These are phyloP conservation scores for Thraustochytrium striatum DNA, from an alignment of 352 stramenopile species.

Conservation along the genomic window DNA sequence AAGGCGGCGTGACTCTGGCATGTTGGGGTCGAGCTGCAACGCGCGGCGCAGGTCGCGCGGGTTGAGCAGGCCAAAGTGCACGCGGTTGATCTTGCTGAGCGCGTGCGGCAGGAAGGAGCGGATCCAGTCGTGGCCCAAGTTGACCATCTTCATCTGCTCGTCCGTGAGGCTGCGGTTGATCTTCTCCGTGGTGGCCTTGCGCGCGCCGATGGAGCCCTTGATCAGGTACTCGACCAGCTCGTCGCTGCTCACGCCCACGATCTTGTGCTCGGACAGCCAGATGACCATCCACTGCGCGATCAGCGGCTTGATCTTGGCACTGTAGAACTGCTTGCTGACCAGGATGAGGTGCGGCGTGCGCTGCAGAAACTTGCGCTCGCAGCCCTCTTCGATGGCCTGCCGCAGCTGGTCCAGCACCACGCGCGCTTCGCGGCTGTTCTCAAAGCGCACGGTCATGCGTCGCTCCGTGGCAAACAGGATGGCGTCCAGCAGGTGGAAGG, in stretches of 20 bases:
- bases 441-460: constrained; percentile 77
- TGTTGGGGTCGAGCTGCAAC: constrained; percentile 66
- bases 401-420: constrained; percentile 59
- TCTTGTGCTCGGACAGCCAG: constrained; percentile 62
- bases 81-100: constrained; percentile 97
- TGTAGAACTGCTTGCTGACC: constrained; percentile 77
- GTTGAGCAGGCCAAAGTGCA: constrained; percentile 93
- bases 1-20: constrained; percentile 76
- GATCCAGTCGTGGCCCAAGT: constrained; percentile 82
- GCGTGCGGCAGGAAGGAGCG: constrained; percentile 94
- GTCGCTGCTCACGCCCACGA: constrained; percentile 44
- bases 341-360: constrained; percentile 81
- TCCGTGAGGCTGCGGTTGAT: constrained; percentile 46
- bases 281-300: constrained; percentile 69
- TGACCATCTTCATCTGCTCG: constrained; percentile 48
- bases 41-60: constrained; percentile 99
- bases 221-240: constrained; percentile 40
- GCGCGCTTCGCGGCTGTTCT: constrained; percentile 69
- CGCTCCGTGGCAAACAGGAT: constrained; percentile 77
- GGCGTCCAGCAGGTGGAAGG: constrained; percentile 87
- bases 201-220: constrained; percentile 28
- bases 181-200: constrained; percentile 20
- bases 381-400: constrained; percentile 67
- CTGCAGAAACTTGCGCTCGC: constrained; percentile 69
- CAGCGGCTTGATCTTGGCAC: constrained; percentile 69